A percentile compares a stretch with the other conserved stretches of the same genome.
Conservation (phyloP, 495 filamentous ascomycete species). For the Trichocladium antarcticum region DNA sequence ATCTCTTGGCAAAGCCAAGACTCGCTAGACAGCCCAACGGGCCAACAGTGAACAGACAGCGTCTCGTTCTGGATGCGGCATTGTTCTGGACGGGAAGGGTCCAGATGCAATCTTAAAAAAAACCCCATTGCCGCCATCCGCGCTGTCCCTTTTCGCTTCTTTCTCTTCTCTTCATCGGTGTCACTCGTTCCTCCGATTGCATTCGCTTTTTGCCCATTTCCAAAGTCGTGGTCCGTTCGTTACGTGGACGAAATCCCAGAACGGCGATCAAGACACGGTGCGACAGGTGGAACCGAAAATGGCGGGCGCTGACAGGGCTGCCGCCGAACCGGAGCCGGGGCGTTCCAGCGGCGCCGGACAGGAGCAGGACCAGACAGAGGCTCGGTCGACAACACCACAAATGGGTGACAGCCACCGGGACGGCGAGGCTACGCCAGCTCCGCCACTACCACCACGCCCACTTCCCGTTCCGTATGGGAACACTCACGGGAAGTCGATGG, state of each 20-base stretch:
- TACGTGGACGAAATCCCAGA: neutral
- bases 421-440: neutral
- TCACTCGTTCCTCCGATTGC: neutral
- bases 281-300: neutral
- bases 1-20: conserved; percentile 11
- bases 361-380: neutral
- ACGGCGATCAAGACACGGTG: too few species aligned
- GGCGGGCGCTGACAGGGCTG: conserved; percentile 1
- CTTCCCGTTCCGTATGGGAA: neutral
- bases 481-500: neutral
- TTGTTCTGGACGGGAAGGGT: neutral
- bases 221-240: neutral
- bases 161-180: neutral
- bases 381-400: neutral
- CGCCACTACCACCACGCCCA: neutral
- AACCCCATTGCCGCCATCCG: neutral
- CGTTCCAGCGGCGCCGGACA: neutral
- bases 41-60: too few species aligned
- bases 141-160: neutral
- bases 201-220: neutral
- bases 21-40: conserved; percentile 10
- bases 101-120: conserved; percentile 14
- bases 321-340: neutral
- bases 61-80: neutral
- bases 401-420: neutral